A percentile compares a stretch with the other conserved stretches of the same genome.
Evolutionary conservation across 2,329 filamentous ascomycete genomes (phyloP).

Genomic region (Dactylellina sp.): DNA sequence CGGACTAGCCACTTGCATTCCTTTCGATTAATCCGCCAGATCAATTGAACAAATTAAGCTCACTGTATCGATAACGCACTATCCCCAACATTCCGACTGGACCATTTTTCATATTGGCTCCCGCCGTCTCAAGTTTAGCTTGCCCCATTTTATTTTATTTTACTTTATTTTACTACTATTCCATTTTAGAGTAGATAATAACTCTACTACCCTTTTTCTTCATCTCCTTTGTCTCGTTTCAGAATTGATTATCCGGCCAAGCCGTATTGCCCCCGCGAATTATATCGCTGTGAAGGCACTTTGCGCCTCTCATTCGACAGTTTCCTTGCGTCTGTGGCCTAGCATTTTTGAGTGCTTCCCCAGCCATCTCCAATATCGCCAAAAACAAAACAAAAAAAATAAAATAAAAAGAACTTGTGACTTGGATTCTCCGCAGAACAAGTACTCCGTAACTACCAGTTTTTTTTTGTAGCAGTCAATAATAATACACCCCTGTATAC

Average conservation of each 20-base stretch:
- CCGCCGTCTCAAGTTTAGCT: constrained; percentile 21
- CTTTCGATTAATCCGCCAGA: constrained; percentile 19
- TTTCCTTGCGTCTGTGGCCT: constrained; percentile 54
- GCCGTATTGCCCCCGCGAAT: constrained; percentile 44
- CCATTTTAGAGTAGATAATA: constrained; percentile 8
- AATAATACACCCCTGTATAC: constrained; percentile 47
- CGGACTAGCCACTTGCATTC: constrained; percentile 31
- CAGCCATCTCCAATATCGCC: constrained; percentile 55
- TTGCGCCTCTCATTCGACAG: constrained; percentile 55
- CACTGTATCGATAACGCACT: constrained; percentile 34
- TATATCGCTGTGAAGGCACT: constrained; percentile 40
- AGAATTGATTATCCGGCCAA: constrained; percentile 56
- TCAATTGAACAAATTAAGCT: constrained; percentile 38
- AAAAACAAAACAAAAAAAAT: constrained; percentile 2
- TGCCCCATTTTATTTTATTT: not conserved
- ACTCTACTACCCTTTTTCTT: constrained; percentile 10
- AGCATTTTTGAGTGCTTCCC: constrained; percentile 39
- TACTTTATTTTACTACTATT: constrained; percentile 9
- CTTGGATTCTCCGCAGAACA: constrained; percentile 20
- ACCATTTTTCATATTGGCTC: constrained; percentile 21
- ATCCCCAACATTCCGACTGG: constrained; percentile 30
- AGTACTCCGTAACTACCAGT: not conserved
- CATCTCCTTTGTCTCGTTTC: constrained; percentile 47
- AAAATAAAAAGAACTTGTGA: constrained; percentile 20
- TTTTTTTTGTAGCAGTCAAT: constrained; percentile 20